Conservation (phyloP, 176 grass and related monocot species). For the Elymus sibiricus region DNA sequence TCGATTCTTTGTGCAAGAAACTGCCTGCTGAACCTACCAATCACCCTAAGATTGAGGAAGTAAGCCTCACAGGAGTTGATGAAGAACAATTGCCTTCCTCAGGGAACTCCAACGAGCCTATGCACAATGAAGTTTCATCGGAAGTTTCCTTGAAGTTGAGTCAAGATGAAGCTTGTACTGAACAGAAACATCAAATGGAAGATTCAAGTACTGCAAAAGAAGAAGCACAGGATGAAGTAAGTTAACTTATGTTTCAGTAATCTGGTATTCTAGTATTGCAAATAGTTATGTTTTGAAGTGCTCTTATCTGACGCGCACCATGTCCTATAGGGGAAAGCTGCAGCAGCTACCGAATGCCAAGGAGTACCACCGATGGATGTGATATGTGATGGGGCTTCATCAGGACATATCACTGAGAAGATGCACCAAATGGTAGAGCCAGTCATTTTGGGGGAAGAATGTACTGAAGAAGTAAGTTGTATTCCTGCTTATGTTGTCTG, state of each 20-base stretch:
- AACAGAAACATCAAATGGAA: not conserved
- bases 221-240: too few species aligned
- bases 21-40: not conserved
- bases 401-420: not conserved
- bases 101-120: not conserved
- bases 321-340: too few species aligned
- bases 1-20: conserved; percentile 47
- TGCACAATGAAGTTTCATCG: not conserved
- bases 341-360: too few species aligned
- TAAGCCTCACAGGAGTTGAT: too few species aligned
- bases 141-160: not conserved
- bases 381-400: not conserved
- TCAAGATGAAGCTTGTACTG: not conserved
- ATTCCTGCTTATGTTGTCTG: not conserved
- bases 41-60: conserved; percentile 8
- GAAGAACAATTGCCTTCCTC: not conserved
- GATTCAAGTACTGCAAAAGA: not conserved
- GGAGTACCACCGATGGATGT: not conserved
- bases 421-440: not conserved
- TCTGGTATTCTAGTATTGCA: too few species aligned
- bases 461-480: not conserved
- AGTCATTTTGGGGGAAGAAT: not conserved
- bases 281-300: too few species aligned
- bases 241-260: too few species aligned
- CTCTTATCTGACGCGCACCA: too few species aligned